Evolutionary conservation across 1,284 basidiomycete genomes (phyloP).

Genomic region (Malassezia furfur): DNA sequence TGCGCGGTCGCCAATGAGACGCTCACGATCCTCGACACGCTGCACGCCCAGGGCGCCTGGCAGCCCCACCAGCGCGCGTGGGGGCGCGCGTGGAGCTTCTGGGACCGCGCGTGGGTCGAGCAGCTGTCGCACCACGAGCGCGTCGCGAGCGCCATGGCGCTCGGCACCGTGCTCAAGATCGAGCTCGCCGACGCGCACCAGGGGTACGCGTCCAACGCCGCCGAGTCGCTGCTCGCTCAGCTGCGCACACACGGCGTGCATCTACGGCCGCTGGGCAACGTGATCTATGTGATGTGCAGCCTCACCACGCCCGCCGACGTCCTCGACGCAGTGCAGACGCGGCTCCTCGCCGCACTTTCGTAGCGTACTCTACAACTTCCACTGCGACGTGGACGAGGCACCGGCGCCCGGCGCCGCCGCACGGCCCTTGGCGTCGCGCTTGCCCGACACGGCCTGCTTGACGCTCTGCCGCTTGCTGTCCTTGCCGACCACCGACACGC

Average conservation of each 20-base stretch:
- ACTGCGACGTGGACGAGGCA: conserved; percentile 3
- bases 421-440: not conserved
- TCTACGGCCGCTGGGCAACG: conserved; percentile 78
- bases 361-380: conserved; percentile 14
- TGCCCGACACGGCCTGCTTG: conserved; percentile 6
- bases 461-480: conserved; percentile 13
- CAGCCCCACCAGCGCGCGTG: conserved; percentile 54
- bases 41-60: conserved; percentile 57
- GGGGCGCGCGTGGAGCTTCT: conserved; percentile 70
- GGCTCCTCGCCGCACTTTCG: not conserved
- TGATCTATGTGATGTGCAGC: conserved; percentile 89
- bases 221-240: conserved; percentile 21
- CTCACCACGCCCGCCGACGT: conserved; percentile 58
- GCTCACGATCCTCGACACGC: conserved; percentile 56
- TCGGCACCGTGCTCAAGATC: conserved; percentile 79
- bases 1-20: conserved; percentile 81
- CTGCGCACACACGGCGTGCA: conserved; percentile 54
- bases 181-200: conserved; percentile 58
- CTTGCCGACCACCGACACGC: conserved; percentile 33
- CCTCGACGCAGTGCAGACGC: conserved; percentile 15
- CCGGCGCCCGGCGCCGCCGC: not conserved
- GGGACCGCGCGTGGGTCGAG: conserved; percentile 66
- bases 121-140: conserved; percentile 56
- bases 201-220: conserved; percentile 34
- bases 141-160: conserved; percentile 70